Percentiles rank a stretch among this genome's conserved stretches.
Evolutionary conservation across 2,329 filamentous ascomycete genomes (phyloP).

Genomic region (Podosphaera xanthii): DNA sequence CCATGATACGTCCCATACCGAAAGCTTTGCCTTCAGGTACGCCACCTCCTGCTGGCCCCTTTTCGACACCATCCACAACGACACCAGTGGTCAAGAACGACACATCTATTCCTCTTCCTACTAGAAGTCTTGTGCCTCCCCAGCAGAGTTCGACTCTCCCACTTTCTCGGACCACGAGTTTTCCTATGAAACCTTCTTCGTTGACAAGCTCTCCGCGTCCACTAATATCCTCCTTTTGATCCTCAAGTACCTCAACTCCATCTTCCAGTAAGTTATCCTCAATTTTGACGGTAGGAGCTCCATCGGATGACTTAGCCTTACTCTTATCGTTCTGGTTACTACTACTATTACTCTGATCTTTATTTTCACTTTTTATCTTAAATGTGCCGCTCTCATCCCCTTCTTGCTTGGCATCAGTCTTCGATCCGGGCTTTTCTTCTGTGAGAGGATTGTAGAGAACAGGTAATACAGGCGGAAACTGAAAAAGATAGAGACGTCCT

Average conservation of each 20-base stretch:
- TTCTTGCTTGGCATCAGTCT: constrained; percentile 4
- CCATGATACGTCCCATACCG: constrained; percentile 40
- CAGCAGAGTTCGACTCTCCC: constrained; percentile 39
- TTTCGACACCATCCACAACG: constrained; percentile 29
- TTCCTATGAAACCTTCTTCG: constrained; percentile 35
- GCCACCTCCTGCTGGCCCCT: constrained; percentile 10
- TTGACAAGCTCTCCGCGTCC: constrained; percentile 10
- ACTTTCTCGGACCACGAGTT: constrained; percentile 35
- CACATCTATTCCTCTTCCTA: constrained; percentile 27
- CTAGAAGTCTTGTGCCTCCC: constrained; percentile 32
- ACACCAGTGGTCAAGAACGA: constrained; percentile 35
- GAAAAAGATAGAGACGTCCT: constrained; percentile 38
- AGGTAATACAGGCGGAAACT: constrained; percentile 38
- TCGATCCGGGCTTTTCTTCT: constrained; percentile 7
- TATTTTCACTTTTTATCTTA: constrained; percentile 4
- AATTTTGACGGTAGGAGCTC: neutral
- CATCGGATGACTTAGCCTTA: constrained; percentile 4
- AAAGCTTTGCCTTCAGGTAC: constrained; percentile 26
- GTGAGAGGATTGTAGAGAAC: constrained; percentile 20
- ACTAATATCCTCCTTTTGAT: constrained; percentile 7
- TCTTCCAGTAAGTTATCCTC: constrained; percentile 4
- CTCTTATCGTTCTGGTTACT: neutral
- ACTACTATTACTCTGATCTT: neutral
- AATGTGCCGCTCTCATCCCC: constrained; percentile 20
- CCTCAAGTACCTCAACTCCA: constrained; percentile 4